Percentiles rank a stretch among this genome's conserved stretches.
phyloP scores from a whole-genome alignment of 176 grass and related monocot species.

The Panicum miliaceum region DNA sequence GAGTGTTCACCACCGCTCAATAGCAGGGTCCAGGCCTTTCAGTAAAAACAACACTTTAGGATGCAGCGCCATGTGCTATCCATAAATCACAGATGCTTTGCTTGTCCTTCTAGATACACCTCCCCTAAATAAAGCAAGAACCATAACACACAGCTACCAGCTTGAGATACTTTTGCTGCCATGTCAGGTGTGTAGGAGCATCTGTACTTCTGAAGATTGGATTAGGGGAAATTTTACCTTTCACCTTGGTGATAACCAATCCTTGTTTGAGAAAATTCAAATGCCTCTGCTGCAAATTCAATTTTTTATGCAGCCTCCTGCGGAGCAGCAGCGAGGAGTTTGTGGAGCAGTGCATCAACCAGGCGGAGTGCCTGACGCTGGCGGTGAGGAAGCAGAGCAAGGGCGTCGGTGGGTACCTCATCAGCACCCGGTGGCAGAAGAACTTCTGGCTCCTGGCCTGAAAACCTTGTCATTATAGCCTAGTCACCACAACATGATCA shows the following conservation, averaged over 20 bases:
- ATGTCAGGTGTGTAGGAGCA: slow-evolving; percentile 5
- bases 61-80: slow-evolving; percentile 44
- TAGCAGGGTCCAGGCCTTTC: slow-evolving; percentile 46
- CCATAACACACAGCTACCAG: background rate
- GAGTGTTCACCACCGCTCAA: slow-evolving; percentile 27
- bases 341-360: slow-evolving; percentile 88
- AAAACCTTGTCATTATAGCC: slow-evolving; percentile 19
- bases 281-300: background rate
- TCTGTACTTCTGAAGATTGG: background rate
- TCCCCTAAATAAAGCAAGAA: slow-evolving; percentile 41
- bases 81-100: slow-evolving; percentile 48
- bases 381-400: slow-evolving; percentile 85
- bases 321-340: slow-evolving; percentile 76
- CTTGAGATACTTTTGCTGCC: background rate
- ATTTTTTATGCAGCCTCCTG: slow-evolving; percentile 53
- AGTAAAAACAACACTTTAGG: slow-evolving; percentile 15
- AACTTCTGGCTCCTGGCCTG: slow-evolving; percentile 94
- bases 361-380: slow-evolving; percentile 84
- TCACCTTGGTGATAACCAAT: background rate
- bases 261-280: slow-evolving; percentile 20
- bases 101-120: slow-evolving; percentile 33
- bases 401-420: slow-evolving; percentile 79
- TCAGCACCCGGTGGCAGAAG: slow-evolving; percentile 95
- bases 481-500: slow-evolving; percentile 13
- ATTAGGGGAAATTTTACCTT: background rate